Evolutionary conservation across 2,329 filamentous ascomycete species (phyloP), one percentile per base, ranked within the genome.

Genomic region (Arthrobotrys pseudoclavata): DNA sequence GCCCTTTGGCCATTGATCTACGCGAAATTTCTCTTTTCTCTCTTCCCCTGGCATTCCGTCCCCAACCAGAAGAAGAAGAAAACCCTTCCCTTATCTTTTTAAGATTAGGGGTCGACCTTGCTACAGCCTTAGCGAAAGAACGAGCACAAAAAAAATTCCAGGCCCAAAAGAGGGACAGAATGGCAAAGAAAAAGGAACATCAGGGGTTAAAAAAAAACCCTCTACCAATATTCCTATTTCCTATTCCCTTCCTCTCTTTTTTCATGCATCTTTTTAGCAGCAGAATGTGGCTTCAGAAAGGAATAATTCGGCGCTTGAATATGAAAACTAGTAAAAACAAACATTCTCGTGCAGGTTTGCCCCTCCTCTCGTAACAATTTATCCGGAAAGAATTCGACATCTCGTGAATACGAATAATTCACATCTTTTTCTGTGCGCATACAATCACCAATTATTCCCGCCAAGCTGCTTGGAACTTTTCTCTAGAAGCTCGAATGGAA

Each of bases 141-240:
- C 69, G 60, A 64, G 60, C 48, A 12, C 22, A 42, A 42, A 29
- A 55, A 26, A 34, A 15, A 18, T 12, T 5, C 37, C 37, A 40
- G 18, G 18, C 20, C 42, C 42, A 45, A 20, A 45, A 20, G n/a
- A n/a, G 15, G 13, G 12, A n/a, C 37, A 13, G 4, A 45, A 22
- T 20, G 0, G 47, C 20, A 52, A 20, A 45, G 22, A 74, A 77
- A 57, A 77, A 77, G 74, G 47, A 77, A 77, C 61, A 53, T 77
- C 74, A 77, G 74, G 74, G 74, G 74, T 70, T 68, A 67, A 64
- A 57, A 57, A 69, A 53, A 67, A 67, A 37, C 47, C 34, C 55
- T 60, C 55, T 5, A 15, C 34, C 31, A 60, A 60, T 34, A 42
- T 60, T 42, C 55, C 31, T 18, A 34, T 24, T 60, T 20, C 20